Evolutionary conservation across 192 early-diverging fungal genomes (phyloP), one percentile per base, ranked within the genome.

Genomic region (Linnemannia schmuckeri): DNA sequence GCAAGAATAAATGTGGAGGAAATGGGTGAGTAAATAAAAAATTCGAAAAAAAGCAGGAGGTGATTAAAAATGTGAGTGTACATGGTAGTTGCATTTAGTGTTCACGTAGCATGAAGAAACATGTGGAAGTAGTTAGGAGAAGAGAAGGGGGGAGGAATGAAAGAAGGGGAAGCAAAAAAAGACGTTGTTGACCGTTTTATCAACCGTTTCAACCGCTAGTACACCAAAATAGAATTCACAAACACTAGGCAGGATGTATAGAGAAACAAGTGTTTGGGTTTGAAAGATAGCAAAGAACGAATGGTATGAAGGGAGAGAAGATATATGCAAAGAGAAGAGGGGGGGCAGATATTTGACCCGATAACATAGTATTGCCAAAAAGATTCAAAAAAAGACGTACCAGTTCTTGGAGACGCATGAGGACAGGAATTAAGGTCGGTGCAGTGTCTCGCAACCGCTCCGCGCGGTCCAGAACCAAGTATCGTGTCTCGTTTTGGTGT

Each of bases 381-480:
- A 74, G 35, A 52, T 22, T 44, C 42, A 44, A 44, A 44, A 44
- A 44, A 24, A 44, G 13, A 72, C 84, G 76, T 88, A 95, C 94
- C 49, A 96, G 82, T 82, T 96, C 96, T 0, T 91, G 88, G 18
- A 99, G 83, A 22, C 94, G 88, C 83, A 97, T 68, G 10, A 99
- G 80, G 52, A 92, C 88, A 6, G 95, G 92, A 73, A 97, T 83
- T 22, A 97, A 86, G 44, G 89, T 91, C 2, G 94, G 88, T 2
- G 92, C 89, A 49, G 95, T 93, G 74, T 94, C 93, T 24, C 96
- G 91, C 63, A 99, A 89, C 30, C 94, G 86, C 80, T 98, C 96
- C 0, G 96, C 96, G 46, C 95, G 90, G 76, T 99, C 97, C 10
- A 98, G 80, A 0, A 97, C 89, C 76, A 95, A 68, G 70, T 93